A percentile compares a stretch with the other conserved stretches of the same genome.
Evolutionary conservation across 2,329 filamentous ascomycete species (phyloP).

Genomic region (Aspergillus sp.): DNA sequence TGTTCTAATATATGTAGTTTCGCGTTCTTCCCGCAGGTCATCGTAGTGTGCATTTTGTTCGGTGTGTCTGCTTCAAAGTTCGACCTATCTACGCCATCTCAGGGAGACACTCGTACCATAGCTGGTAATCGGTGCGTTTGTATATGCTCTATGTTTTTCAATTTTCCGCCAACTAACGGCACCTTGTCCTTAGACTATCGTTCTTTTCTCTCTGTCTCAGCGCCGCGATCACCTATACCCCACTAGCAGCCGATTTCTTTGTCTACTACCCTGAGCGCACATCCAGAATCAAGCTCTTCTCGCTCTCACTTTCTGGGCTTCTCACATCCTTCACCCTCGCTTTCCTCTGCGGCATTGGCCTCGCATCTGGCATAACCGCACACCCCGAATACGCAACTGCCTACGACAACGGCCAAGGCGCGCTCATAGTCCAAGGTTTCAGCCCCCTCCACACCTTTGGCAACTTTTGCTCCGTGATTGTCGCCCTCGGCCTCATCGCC

Average conservation of each 20-base stretch:
- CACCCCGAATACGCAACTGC: slow-evolving; percentile 57
- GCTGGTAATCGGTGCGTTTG: slow-evolving; percentile 44
- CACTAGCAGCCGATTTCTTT: slow-evolving; percentile 66
- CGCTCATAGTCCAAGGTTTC: slow-evolving; percentile 64
- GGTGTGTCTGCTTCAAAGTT: slow-evolving; percentile 62
- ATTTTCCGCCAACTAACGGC: not conserved
- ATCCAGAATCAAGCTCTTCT: slow-evolving; percentile 55
- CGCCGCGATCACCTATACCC: slow-evolving; percentile 63
- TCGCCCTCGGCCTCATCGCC: slow-evolving; percentile 63
- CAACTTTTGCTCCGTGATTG: slow-evolving; percentile 64
- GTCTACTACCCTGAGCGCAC: slow-evolving; percentile 62
- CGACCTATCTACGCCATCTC: slow-evolving; percentile 53
- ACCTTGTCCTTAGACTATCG: slow-evolving; percentile 49
- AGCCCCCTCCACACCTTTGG: slow-evolving; percentile 61
- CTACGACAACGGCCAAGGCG: slow-evolving; percentile 60
- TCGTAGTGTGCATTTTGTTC: slow-evolving; percentile 61
- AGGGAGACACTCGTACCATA: slow-evolving; percentile 53
- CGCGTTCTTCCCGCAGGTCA: slow-evolving; percentile 63
- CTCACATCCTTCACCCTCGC: slow-evolving; percentile 60
- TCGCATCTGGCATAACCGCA: slow-evolving; percentile 57
- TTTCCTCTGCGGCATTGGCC: slow-evolving; percentile 61
- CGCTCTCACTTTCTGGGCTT: slow-evolving; percentile 58
- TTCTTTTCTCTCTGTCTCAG: slow-evolving; percentile 71
- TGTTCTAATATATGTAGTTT: slow-evolving; percentile 43
- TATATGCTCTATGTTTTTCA: not conserved